Base-by-base conservation (phyloP, 1,139 yeast species). In the Yamadazyma atlantica region DNA sequence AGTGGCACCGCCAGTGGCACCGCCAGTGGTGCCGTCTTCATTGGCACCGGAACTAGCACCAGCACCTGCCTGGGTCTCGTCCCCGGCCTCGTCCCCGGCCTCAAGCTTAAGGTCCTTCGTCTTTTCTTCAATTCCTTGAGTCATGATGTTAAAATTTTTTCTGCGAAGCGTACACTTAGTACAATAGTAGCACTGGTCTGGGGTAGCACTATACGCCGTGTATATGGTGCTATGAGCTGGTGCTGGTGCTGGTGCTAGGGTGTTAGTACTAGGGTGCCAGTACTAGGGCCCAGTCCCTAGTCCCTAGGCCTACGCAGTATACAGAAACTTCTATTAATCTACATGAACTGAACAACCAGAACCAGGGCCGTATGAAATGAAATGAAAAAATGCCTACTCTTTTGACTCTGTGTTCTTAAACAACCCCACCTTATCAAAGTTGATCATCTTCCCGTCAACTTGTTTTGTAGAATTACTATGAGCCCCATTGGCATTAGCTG, bases 401-500 rank as follows among this genome's bases (percentile, higher is more conserved):
- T 43, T 44, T 3, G 45, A 37, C 18, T 49, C 53, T n/a, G 44
- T 15, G 34, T 45, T 46, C 28, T 47, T 48, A 25, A 49, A 50
- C 26, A 51, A 42, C 4, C 55, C 55, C 19, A 64, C 69, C 43
- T 64, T 66, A 48, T 69, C 73, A 41, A 70, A 69, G 49, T 69
- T 70, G 37, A 69, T 62, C 66, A 69, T 64, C 44, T 68, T 69
- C 9, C 75, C 75, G 46, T 69, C 74, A 17, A 66, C 55, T 31
- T 58, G 60, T 27, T 57, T 50, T 4, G 30, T 33, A 21, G 19
- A 23, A 33, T 24, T 36, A 15, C 32, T 40, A 1, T 46, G 44
- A n/a, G 43, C 38, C 5, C 45, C 40, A 23, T 39, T 53, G 16
- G 6, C 9, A n/a, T 28, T 28, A 7, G 30, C 19, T 15, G 30